A percentile compares a stretch with the other conserved stretches of the same genome.
Conservation (phyloP, 306 rosid species). For the Citrullus mucosospermus region DNA sequence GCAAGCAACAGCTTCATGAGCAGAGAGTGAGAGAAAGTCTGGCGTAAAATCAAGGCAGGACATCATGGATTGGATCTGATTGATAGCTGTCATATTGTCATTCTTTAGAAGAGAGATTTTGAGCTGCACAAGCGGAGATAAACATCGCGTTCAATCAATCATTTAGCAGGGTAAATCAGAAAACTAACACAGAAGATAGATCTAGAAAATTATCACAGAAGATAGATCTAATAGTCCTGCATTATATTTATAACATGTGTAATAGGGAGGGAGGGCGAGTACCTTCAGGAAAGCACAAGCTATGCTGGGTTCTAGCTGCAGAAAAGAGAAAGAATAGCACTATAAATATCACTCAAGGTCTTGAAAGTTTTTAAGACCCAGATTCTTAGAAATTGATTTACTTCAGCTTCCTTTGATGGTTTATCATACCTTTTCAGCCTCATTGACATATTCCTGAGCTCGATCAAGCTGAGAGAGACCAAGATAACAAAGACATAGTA, state of each 20-base stretch:
- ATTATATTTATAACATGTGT: not conserved
- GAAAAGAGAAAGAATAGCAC: constrained; percentile 1
- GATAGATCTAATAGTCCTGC: not conserved
- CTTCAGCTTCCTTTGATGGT: constrained; percentile 3
- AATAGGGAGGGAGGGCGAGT: constrained; percentile 8
- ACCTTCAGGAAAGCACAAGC: constrained; percentile 90
- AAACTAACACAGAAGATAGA: not conserved
- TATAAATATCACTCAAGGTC: not conserved
- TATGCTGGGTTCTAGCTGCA: constrained; percentile 85
- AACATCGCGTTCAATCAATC: constrained; percentile 8
- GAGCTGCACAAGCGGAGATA: constrained; percentile 39
- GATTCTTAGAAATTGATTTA: not conserved
- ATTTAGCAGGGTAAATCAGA: not conserved
- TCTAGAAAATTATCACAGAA: not conserved
- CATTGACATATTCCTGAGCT: constrained; percentile 73
- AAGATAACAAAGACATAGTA: constrained; percentile 83
- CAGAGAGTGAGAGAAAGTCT: constrained; percentile 79
- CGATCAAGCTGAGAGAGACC: constrained; percentile 80
- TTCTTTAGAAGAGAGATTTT: constrained; percentile 80
- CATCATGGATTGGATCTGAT: constrained; percentile 77
- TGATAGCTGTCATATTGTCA: constrained; percentile 47
- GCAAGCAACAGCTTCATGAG: constrained; percentile 98
- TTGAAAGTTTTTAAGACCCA: not conserved
- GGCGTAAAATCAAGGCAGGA: constrained; percentile 75
- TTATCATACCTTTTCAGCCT: constrained; percentile 74